Evolutionary conservation across 2,329 filamentous ascomycete genomes (phyloP).

Genomic region (Arthrocladium fulminans): DNA sequence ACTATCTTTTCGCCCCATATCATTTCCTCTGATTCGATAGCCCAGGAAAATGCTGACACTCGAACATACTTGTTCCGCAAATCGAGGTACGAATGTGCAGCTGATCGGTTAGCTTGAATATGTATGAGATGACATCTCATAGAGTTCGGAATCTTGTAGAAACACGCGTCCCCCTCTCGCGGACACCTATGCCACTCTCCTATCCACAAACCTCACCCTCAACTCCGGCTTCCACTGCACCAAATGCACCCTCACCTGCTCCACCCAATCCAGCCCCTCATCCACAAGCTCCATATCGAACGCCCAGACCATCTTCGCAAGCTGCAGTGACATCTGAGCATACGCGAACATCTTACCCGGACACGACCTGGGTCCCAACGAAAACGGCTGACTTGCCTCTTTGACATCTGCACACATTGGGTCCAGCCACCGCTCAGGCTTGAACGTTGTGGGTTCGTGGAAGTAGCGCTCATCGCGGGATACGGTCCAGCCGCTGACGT

Average conservation of each 20-base stretch:
- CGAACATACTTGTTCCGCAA: too few relatives aligned
- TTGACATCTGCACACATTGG: not conserved
- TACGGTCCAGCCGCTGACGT: not conserved
- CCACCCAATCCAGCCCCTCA: not conserved
- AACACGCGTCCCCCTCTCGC: too few relatives aligned
- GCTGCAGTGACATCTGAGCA: not conserved
- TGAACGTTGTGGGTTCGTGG: conserved; percentile 4
- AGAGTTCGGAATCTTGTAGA: too few relatives aligned
- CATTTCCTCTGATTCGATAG: too few relatives aligned
- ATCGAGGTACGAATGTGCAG: too few relatives aligned
- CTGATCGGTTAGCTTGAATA: too few relatives aligned
- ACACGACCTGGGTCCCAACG: not conserved
- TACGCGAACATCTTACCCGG: conserved; percentile 4
- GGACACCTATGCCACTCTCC: too few relatives aligned
- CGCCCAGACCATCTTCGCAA: conserved; percentile 1
- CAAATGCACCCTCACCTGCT: not conserved
- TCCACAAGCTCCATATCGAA: conserved; percentile 2
- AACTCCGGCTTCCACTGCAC: not conserved
- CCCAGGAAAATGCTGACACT: too few relatives aligned
- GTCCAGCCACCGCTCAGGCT: conserved; percentile 8
- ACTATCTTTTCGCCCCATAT: too few relatives aligned
- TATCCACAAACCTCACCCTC: not conserved
- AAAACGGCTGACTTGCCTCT: conserved; percentile 3
- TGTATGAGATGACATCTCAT: too few relatives aligned
- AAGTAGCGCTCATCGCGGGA: conserved; percentile 2